Evolutionary conservation across 1,284 basidiomycete species (phyloP).

Genomic region (Schizophyllum amplum): DNA sequence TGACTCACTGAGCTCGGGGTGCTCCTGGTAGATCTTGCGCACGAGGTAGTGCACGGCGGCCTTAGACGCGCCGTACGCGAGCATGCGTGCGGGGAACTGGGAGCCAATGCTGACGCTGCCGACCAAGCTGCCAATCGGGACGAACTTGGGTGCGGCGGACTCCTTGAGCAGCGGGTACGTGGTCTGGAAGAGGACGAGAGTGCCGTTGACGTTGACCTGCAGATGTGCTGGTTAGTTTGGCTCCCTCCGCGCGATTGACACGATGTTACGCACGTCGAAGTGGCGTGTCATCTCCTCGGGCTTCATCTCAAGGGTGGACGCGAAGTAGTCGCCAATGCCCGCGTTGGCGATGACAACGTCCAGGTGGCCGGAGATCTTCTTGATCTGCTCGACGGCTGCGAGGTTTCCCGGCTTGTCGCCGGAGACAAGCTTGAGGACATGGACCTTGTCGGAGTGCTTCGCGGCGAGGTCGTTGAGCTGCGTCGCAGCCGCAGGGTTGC

Average conservation of each 20-base stretch:
- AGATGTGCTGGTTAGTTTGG: neutral
- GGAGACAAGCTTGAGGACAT: neutral
- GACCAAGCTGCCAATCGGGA: neutral
- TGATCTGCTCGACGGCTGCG: neutral
- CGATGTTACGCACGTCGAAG: neutral
- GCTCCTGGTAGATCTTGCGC: neutral
- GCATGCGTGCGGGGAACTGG: neutral
- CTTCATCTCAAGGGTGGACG: neutral
- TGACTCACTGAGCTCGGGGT: neutral
- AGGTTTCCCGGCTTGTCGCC: constrained; percentile 1
- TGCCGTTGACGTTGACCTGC: constrained; percentile 1
- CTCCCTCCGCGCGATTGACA: neutral
- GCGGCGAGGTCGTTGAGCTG: neutral
- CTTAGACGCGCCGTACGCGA: constrained; percentile 3
- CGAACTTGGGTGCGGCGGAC: neutral
- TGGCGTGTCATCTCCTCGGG: neutral
- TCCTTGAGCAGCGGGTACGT: neutral
- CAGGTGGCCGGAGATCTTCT: neutral
- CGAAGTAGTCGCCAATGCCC: neutral
- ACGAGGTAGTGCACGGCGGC: constrained; percentile 1
- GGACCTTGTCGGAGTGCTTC: neutral
- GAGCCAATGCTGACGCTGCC: neutral
- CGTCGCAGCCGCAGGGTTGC: neutral
- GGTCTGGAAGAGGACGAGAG: neutral
- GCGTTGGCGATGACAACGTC: neutral